Evolutionary conservation across 192 early-diverging fungal species (phyloP).

Genomic region (Backusella macrospora): DNA sequence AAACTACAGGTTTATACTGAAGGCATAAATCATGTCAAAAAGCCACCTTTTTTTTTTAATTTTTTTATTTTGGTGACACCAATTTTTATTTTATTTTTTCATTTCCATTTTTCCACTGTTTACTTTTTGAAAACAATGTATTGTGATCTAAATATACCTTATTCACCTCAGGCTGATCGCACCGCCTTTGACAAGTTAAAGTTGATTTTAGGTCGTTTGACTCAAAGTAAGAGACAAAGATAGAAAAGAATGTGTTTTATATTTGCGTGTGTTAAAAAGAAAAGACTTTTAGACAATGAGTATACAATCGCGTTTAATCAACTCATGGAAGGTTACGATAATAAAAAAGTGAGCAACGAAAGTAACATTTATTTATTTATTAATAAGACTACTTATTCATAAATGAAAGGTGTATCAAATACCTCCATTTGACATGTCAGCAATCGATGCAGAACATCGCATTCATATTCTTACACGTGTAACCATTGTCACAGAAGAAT

Average conservation of each 20-base stretch:
- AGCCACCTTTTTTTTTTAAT: too few species aligned
- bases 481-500: conserved; percentile 4
- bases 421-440: neutral
- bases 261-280: neutral
- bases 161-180: conserved; percentile 7
- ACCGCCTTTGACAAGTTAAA: conserved; percentile 6
- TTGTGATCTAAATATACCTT: conserved; percentile 14
- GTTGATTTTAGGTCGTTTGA: conserved; percentile 4
- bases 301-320: conserved; percentile 13
- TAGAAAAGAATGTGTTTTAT: neutral
- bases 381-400: neutral
- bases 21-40: too few species aligned
- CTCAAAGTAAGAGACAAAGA: neutral
- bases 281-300: conserved; percentile 5
- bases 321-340: neutral
- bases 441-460: neutral
- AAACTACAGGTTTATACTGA: too few species aligned
- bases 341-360: neutral
- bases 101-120: neutral
- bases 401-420: neutral
- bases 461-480: conserved; percentile 8
- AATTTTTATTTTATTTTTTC: conserved; percentile 1
- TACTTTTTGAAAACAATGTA: neutral
- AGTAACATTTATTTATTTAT: neutral
- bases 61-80: neutral